Evolutionary conservation across 163 green algal genomes (phyloP), one percentile per base, ranked within the genome.

Genomic region (Coccomyxa subellipsoidea): DNA sequence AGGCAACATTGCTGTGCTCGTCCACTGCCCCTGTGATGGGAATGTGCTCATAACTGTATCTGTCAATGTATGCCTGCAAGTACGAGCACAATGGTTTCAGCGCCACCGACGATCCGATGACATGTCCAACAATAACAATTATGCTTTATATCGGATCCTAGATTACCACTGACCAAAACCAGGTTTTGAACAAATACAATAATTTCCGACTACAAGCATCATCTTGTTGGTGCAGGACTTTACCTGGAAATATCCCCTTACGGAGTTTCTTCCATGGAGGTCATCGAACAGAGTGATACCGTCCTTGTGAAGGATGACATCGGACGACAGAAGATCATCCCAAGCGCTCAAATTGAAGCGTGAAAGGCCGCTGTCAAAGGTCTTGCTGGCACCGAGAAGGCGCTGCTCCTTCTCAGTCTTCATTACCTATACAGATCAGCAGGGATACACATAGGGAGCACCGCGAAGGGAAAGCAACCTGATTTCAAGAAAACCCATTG

Each of bases 1-100:
- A 83, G 32, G 79, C 79, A 8, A 72, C 39, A 32, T 79, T 72
- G 69, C 37, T 18, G 9, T 78, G n/a, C 70, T 83, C 79, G 15
- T 83, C 79, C 69, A 83, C 79, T 29, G 79, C 79, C 23, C 79
- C 79, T 8, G 37, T n/a, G 25, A 83, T 71, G 12, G 40, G 32
- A 23, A 40, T 29, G 69, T 83, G 79, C 39, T 83, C 38, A 34
- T 73, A 83, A 7, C 53, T 29, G 79, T 83, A 83, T 15, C 38
- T 35, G 59, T 82, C 32, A 35, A 76, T 32, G 79, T 82, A 82
- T 34, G n/a, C 37, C 78, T 82, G 78, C 66, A 18, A 32, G 31
- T 39, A 69, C 36, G 27, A 12, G 9, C 47, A 36, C 32, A 29
- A 35, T 76, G 78, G 32, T 31, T 8, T 34, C 70, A 40, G 31